Evolutionary conservation across 139 green algal genomes (phyloP), one percentile per base, ranked within the genome.

Genomic region (Bryopsis sp.): DNA sequence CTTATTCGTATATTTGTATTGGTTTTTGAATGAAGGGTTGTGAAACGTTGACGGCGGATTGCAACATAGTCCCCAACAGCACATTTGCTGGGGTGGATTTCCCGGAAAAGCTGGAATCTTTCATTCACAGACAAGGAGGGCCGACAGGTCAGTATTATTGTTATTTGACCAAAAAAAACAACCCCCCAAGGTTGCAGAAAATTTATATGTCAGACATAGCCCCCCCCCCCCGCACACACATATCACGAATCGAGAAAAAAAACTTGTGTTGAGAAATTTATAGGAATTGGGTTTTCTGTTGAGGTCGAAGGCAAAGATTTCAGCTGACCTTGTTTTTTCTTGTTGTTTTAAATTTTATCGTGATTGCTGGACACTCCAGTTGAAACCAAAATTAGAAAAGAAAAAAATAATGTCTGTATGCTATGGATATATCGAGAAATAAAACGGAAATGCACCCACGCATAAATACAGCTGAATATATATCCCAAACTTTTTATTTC

Each of bases 31-130:
- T n/a, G 46, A 74, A 89, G 79, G 70, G 74, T 48, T 79, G 67
- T 5, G 57, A 73, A 34, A 70, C 84, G 29, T 37, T 78, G 2
- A 79, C 85, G 59, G 84, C 82, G 35, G 64, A 75, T 35, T 82
- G 80, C 69, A 71, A 79, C 28, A 67, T 90, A 22, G 78, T 89
- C 31, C 34, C 70, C 58, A 88, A 89, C 72, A 66, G 69, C 31
- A 48, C 82, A 6, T 92, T 90, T 58, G 47, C 72, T 4, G 80
- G 80, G 5, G 39, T 86, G 7, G 26, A 70, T 3, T 86, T 86
- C 75, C 86, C 86, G 38, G 86, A 90, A 48, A 89, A 90, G 78
- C 79, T 92, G 2, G 84, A 90, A 67, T 72, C 48, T 19, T 92
- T 84, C 68, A 39, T 69, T 63, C 80, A 90, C 74, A 69, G 77